Percentiles rank a stretch among this genome's conserved stretches.
phyloP scores from a whole-genome alignment of 176 grass and related monocot species.

The Juncus effusus region DNA sequence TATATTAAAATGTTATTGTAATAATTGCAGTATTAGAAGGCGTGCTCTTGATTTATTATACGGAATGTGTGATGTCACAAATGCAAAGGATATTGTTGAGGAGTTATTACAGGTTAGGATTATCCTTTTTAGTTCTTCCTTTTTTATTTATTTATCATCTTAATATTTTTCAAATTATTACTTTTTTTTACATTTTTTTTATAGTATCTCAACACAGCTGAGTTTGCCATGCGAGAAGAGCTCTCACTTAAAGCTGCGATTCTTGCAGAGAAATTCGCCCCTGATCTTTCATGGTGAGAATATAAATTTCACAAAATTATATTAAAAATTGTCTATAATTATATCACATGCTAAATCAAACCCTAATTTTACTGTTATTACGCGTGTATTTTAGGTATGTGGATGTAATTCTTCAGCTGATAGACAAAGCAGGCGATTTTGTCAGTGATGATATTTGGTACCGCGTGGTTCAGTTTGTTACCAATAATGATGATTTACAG shows the following conservation, averaged over 20 bases:
- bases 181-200: slow-evolving; percentile 22
- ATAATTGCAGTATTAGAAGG: slow-evolving; percentile 82
- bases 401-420: slow-evolving; percentile 98
- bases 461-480: slow-evolving; percentile 99
- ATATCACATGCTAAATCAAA: background rate
- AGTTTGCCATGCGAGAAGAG: slow-evolving; percentile 98
- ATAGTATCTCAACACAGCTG: slow-evolving; percentile 97
- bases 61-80: slow-evolving; percentile 99
- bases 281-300: slow-evolving; percentile 91
- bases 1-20: slow-evolving; percentile 30
- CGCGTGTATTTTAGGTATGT: slow-evolving; percentile 67
- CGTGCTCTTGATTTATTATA: slow-evolving; percentile 97
- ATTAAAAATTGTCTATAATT: background rate
- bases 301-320: background rate
- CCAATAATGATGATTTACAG: slow-evolving; percentile 99
- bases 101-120: slow-evolving; percentile 89
- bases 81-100: slow-evolving; percentile 98
- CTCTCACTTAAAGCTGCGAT: slow-evolving; percentile 93
- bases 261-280: slow-evolving; percentile 96
- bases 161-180: slow-evolving; percentile 23
- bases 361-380: background rate
- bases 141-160: background rate
- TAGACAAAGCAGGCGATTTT: slow-evolving; percentile 98
- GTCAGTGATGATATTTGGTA: slow-evolving; percentile 99
- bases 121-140: slow-evolving; percentile 11